phyloP scores from a whole-genome alignment of 2,329 filamentous ascomycete species.

The Pseudogymnoascus sp. region DNA sequence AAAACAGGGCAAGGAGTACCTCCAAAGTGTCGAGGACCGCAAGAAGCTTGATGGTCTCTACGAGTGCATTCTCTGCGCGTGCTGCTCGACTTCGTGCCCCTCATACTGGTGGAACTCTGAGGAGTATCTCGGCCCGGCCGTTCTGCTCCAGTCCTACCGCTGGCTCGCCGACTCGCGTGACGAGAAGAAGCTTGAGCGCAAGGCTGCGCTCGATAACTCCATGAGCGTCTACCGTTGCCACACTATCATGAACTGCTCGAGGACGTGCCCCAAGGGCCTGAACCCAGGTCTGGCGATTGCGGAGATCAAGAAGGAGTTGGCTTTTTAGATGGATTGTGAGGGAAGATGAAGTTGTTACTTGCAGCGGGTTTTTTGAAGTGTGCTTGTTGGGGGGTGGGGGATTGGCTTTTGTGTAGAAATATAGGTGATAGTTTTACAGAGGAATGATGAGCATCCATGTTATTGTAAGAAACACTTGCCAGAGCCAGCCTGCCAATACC shows the following conservation, averaged over 20 bases:
- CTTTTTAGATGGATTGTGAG: conserved; percentile 32
- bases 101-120: conserved; percentile 99
- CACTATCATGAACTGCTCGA: conserved; percentile 97
- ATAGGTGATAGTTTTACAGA: conserved; percentile 9
- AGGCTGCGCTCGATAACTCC: conserved; percentile 89
- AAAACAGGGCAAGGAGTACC: conserved; percentile 76
- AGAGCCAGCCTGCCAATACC: not conserved
- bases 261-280: conserved; percentile 95
- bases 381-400: not conserved
- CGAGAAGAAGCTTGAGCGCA: conserved; percentile 79
- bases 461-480: not conserved
- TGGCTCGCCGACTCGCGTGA: conserved; percentile 96
- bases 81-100: conserved; percentile 98
- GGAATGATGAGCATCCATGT: not conserved
- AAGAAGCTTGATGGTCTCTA: conserved; percentile 96
- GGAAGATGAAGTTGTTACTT: conserved; percentile 5
- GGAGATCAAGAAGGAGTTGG: conserved; percentile 97
- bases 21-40: conserved; percentile 84
- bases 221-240: conserved; percentile 99
- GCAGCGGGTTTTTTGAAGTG: conserved; percentile 7
- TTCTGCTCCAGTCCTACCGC: conserved; percentile 94
- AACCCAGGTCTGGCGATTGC: conserved; percentile 94
- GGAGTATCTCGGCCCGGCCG: conserved; percentile 94
- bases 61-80: conserved; percentile 98
- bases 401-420: conserved; percentile 8